Percentiles rank a stretch among this genome's conserved stretches.
Conservation (phyloP, 768 basidiomycete genomes). For the Aureoboletus auriporus region DNA sequence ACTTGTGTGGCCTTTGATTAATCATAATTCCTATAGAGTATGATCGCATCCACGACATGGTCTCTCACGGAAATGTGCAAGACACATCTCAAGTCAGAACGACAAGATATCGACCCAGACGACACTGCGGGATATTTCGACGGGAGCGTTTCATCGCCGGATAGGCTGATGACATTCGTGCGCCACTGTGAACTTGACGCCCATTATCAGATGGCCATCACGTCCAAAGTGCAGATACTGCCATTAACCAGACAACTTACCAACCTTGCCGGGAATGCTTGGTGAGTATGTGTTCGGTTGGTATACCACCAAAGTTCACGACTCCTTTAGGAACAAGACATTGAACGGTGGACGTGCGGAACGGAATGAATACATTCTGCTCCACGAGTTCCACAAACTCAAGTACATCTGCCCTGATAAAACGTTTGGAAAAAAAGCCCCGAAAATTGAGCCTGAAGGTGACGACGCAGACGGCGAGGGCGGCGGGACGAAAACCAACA, state of each 20-base stretch:
- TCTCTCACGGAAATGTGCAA: constrained; percentile 96
- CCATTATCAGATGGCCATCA: constrained; percentile 96
- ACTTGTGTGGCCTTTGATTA: background rate
- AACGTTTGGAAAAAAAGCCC: constrained; percentile 72
- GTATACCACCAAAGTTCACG: background rate
- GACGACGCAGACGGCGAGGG: constrained; percentile 53
- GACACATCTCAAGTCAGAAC: constrained; percentile 78
- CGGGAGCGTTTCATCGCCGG: constrained; percentile 69
- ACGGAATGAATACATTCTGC: constrained; percentile 96
- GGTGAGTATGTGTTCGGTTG: constrained; percentile 46
- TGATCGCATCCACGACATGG: constrained; percentile 98
- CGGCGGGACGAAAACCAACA: constrained; percentile 43
- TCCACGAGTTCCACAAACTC: constrained; percentile 95
- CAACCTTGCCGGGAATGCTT: constrained; percentile 93
- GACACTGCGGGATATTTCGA: constrained; percentile 92
- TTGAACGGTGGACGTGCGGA: constrained; percentile 97
- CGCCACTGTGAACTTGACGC: constrained; percentile 94
- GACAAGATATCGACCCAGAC: constrained; percentile 95
- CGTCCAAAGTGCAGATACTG: constrained; percentile 88
- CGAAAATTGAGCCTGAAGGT: constrained; percentile 45
- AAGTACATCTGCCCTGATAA: constrained; percentile 99
- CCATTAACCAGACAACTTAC: constrained; percentile 92
- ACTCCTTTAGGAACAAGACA: constrained; percentile 80
- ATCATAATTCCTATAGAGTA: constrained; percentile 53
- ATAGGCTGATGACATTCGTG: constrained; percentile 80